Conservation (phyloP, 768 basidiomycete genomes). For the Chalciporus sphaerocephalus region DNA sequence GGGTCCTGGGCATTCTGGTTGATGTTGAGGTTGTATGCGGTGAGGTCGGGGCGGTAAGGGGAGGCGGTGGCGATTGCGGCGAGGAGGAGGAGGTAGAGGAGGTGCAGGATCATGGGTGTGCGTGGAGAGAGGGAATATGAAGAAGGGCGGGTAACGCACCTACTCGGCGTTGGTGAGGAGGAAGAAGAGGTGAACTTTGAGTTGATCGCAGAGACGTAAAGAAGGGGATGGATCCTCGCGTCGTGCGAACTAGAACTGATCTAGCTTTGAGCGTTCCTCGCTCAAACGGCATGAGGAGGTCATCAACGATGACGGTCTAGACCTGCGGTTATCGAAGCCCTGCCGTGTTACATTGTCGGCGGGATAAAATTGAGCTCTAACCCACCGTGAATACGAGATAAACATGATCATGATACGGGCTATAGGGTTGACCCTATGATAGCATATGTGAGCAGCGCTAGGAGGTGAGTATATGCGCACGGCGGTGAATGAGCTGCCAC, state of each 20-base stretch:
- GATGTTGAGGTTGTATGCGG: constrained; percentile 73
- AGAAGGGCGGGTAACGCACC: neutral
- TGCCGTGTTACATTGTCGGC: neutral
- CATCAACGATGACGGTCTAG: neutral
- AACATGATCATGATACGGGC: no score
- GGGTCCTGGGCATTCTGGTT: constrained; percentile 68
- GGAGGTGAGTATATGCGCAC: no score
- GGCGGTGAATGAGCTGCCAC: no score
- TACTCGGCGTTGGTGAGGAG: neutral
- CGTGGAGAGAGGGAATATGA: neutral
- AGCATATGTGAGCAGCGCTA: no score
- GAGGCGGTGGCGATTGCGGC: constrained; percentile 46
- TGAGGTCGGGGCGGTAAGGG: constrained; percentile 63
- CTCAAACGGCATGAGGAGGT: neutral
- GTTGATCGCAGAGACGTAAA: neutral
- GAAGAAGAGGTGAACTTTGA: neutral
- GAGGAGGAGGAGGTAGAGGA: constrained; percentile 28
- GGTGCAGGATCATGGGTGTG: constrained; percentile 37
- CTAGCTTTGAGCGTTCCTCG: neutral
- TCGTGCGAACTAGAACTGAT: neutral
- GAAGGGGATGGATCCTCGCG: neutral
- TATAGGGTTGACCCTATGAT: no score
- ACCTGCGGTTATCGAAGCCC: neutral
- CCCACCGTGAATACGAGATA: no score
- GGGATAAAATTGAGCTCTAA: no score